phyloP scores from a whole-genome alignment of 2,329 filamentous ascomycete species.

The Alternaria sp. region DNA sequence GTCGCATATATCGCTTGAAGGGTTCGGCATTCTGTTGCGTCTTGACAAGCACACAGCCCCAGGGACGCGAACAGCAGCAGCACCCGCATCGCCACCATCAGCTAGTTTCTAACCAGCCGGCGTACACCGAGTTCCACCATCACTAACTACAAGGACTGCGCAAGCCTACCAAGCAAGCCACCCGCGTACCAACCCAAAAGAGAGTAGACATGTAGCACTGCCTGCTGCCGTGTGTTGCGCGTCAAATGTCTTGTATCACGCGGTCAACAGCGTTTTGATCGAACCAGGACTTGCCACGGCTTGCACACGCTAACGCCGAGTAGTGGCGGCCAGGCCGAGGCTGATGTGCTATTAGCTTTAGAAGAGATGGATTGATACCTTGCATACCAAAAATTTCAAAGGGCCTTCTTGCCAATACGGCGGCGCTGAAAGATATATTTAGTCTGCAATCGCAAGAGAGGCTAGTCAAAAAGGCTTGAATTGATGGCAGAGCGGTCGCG shows the following conservation, averaged over 20 bases:
- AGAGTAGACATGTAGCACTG: background rate
- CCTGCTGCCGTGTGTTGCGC: constrained; percentile 8
- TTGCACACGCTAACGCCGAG: background rate
- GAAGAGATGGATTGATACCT: background rate
- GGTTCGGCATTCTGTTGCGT: background rate
- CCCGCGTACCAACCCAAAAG: background rate
- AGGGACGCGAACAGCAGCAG: background rate
- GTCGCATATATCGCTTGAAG: background rate
- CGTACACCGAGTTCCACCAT: background rate
- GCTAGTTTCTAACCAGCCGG: background rate
- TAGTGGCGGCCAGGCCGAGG: background rate
- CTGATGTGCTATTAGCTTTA: background rate
- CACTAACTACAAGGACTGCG: background rate
- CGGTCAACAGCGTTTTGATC: background rate
- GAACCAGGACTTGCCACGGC: background rate
- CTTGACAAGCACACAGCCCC: background rate
- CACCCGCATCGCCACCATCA: background rate
- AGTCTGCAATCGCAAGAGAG: background rate
- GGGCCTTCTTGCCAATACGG: background rate
- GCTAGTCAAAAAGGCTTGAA: background rate
- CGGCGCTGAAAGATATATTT: background rate
- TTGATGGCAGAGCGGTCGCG: background rate
- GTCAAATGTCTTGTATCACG: constrained; percentile 7
- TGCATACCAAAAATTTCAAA: background rate
- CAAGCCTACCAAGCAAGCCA: background rate